A percentile compares a stretch with the other conserved stretches of the same genome.
Evolutionary conservation across 805 yeast species (phyloP).

Genomic region (Candida golubevii): DNA sequence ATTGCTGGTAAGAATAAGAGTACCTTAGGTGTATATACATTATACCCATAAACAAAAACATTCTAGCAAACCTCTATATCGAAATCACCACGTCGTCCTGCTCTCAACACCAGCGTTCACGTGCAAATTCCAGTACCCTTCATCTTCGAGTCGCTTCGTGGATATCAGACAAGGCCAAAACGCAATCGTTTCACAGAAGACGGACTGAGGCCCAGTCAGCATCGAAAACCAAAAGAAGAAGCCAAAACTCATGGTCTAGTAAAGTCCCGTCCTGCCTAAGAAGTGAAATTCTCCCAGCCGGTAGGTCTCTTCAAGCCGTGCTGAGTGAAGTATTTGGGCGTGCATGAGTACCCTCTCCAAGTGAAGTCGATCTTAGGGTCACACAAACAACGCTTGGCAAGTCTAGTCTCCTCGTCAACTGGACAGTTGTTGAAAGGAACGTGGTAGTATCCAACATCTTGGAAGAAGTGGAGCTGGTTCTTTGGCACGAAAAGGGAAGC

Average conservation of each 20-base stretch:
- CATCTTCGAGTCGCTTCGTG: too few relatives aligned
- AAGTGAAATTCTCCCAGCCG: constrained; percentile 62
- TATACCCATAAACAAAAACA: too few relatives aligned
- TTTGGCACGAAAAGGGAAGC: constrained; percentile 72
- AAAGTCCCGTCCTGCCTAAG: not conserved
- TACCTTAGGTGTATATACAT: too few relatives aligned
- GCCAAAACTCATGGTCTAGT: not conserved
- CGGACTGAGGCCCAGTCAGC: too few relatives aligned
- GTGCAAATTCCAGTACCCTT: too few relatives aligned
- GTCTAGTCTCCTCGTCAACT: constrained; percentile 53
- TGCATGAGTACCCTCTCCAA: constrained; percentile 71
- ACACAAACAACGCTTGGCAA: constrained; percentile 65
- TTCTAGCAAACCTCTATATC: too few relatives aligned
- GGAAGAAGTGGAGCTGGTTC: constrained; percentile 70
- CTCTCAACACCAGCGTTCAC: too few relatives aligned
- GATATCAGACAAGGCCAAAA: too few relatives aligned
- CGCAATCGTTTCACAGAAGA: too few relatives aligned
- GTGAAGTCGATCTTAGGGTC: constrained; percentile 70
- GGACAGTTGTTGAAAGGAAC: constrained; percentile 84
- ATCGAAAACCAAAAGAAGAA: too few relatives aligned
- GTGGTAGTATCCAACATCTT: constrained; percentile 81
- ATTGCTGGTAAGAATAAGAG: too few relatives aligned
- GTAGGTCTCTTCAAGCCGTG: constrained; percentile 55
- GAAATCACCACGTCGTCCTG: too few relatives aligned
- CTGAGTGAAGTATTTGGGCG: constrained; percentile 55